Evolutionary conservation across 768 basidiomycete species (phyloP).

Genomic region (Serendipita indica): DNA sequence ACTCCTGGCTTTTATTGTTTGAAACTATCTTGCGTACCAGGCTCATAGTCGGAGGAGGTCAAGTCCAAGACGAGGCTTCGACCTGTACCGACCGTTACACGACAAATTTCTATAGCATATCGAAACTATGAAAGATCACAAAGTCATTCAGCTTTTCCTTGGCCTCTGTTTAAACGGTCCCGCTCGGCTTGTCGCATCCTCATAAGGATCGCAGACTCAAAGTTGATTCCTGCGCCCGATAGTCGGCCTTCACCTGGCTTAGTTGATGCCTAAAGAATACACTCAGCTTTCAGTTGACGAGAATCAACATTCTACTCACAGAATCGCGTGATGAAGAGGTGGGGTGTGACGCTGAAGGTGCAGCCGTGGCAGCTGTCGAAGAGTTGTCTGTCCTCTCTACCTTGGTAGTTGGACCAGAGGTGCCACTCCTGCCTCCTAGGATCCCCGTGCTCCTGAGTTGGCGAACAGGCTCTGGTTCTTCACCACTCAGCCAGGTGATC

Average conservation of each 20-base stretch:
- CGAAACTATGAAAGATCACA: too few species aligned
- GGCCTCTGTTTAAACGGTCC: too few species aligned
- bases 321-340: too few species aligned
- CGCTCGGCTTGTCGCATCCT: constrained; percentile 70
- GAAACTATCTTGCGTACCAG: too few species aligned
- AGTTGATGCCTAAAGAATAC: not conserved
- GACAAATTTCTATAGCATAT: too few species aligned
- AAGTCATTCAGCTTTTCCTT: too few species aligned
- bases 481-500: constrained; percentile 56
- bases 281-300: not conserved
- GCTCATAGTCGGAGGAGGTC: too few species aligned
- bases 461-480: constrained; percentile 54
- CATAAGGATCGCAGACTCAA: constrained; percentile 66
- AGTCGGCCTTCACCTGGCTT: constrained; percentile 16
- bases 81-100: too few species aligned
- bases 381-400: not conserved
- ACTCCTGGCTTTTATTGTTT: too few species aligned
- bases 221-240: constrained; percentile 40
- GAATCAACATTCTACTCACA: too few species aligned
- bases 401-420: not conserved
- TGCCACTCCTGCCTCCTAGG: not conserved
- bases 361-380: not conserved
- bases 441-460: constrained; percentile 65
- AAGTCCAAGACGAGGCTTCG: too few species aligned
- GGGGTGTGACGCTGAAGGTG: too few species aligned